Conservation (phyloP, 73 alveolate species). For the Paramecium pentaurelia region DNA sequence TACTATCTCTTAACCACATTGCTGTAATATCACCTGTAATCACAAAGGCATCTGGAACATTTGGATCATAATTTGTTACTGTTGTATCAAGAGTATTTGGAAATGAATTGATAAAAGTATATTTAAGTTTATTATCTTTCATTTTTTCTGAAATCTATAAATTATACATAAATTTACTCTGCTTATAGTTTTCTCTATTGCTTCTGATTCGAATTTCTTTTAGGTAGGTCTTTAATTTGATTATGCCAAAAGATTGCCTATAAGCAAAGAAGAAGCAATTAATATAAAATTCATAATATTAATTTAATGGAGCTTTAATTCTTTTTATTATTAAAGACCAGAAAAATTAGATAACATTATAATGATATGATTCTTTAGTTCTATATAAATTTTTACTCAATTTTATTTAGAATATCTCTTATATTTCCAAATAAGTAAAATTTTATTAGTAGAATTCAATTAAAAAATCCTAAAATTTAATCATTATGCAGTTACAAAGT, state of each 20-base stretch:
- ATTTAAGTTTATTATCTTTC: constrained; percentile 60
- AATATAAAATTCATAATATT: background rate
- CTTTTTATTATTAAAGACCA: too few species aligned
- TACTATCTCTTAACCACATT: constrained; percentile 87
- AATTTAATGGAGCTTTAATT: background rate
- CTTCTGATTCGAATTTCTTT: background rate
- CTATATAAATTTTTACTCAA: too few species aligned
- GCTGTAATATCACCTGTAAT: constrained; percentile 89
- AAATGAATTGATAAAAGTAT: constrained; percentile 73
- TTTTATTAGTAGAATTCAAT: background rate
- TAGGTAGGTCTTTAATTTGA: background rate
- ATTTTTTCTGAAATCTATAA: constrained; percentile 46
- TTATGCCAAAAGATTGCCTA: background rate
- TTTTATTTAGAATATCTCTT: too few species aligned
- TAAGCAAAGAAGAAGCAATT: background rate
- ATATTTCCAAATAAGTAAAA: too few species aligned
- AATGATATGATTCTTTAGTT: too few species aligned
- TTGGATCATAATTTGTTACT: constrained; percentile 64
- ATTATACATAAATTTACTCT: background rate
- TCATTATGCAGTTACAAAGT: background rate
- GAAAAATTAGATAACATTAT: too few species aligned
- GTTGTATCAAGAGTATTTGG: constrained; percentile 90
- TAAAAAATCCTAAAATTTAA: background rate
- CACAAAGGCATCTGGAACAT: constrained; percentile 74
- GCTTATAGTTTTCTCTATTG: constrained; percentile 46